A percentile compares a stretch with the other conserved stretches of the same genome.
phyloP scores from a whole-genome alignment of 2,329 filamentous ascomycete species.

The Aspergillus ibericus region DNA sequence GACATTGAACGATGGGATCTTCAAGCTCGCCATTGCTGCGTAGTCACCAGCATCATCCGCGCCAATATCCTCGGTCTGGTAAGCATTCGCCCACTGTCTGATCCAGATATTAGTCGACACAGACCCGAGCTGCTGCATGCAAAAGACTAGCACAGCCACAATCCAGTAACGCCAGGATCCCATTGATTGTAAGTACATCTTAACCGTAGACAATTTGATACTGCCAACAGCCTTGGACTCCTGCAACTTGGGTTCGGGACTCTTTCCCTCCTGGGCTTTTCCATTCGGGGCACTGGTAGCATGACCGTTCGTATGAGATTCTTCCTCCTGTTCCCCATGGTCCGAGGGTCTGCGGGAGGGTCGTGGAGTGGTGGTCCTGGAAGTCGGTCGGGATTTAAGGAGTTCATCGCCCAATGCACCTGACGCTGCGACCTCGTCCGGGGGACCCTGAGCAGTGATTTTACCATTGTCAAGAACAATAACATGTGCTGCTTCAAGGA shows the following conservation, averaged over 20 bases:
- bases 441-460: slow-evolving; percentile 71
- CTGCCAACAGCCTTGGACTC: slow-evolving; percentile 83
- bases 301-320: slow-evolving; percentile 50
- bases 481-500: slow-evolving; percentile 75
- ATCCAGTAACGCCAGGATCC: slow-evolving; percentile 97
- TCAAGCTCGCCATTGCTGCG: slow-evolving; percentile 42
- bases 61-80: slow-evolving; percentile 53
- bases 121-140: slow-evolving; percentile 77
- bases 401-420: slow-evolving; percentile 87
- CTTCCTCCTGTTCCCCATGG: slow-evolving; percentile 63
- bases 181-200: slow-evolving; percentile 85
- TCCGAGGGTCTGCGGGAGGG: slow-evolving; percentile 78
- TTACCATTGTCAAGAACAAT: slow-evolving; percentile 87
- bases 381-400: slow-evolving; percentile 70
- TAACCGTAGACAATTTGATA: slow-evolving; percentile 83
- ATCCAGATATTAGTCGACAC: slow-evolving; percentile 95
- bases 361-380: slow-evolving; percentile 67
- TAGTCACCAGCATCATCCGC: slow-evolving; percentile 39
- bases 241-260: slow-evolving; percentile 51
- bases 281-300: slow-evolving; percentile 33
- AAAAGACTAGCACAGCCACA: slow-evolving; percentile 71
- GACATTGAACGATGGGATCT: slow-evolving; percentile 38
- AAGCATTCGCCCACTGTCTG: slow-evolving; percentile 90
- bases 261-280: slow-evolving; percentile 47
- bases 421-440: slow-evolving; percentile 77